Evolutionary conservation across 495 filamentous ascomycete species (phyloP), one percentile per base, ranked within the genome.

Genomic region (Bathelium albidoporum): DNA sequence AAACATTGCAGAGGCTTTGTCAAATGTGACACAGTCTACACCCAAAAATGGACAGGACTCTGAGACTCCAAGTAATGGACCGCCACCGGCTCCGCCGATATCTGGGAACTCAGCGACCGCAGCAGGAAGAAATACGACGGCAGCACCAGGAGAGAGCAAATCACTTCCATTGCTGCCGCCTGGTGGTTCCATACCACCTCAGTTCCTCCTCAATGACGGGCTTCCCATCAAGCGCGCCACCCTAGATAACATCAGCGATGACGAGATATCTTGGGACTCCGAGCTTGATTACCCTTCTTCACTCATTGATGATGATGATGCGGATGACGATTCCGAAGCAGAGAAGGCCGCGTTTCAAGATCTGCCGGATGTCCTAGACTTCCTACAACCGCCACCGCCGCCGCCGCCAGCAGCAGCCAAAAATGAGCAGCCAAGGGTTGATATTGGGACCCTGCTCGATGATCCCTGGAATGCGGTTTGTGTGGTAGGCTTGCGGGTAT

Each of bases 381-480:
- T n/a, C 22, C n/a, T 36, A 31, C 36, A 12, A 0, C 24, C 49
- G 0, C 49, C 49, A 3, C 24, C 49, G 24, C 49, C 49, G 20
- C 49, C 49, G 10, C 4, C 5, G 5, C 12, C 16, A 2, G 10
- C 32, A 31, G 11, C 58, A 16, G 53, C 63, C 29, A 69, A 60
- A 32, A n/a, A n/a, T n/a, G n/a, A n/a, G n/a, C n/a, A n/a, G n/a
- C n/a, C n/a, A n/a, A n/a, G n/a, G n/a, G n/a, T n/a, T n/a, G 67
- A 66, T 44, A 63, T 70, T 32, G 69, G 66, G 24, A 66, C 71
- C 36, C 73, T 76, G 44, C 71, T 64, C 22, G 62, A 69, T 16
- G 74, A 92, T 58, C 87, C 89, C 0, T 96, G 91, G 91, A 94
- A 95, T 72, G 90, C 91, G 0, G 84, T 93, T 0, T 89, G 84